Evolutionary conservation across 257 asterid species (phyloP).

Genomic region (Vinca minor): DNA sequence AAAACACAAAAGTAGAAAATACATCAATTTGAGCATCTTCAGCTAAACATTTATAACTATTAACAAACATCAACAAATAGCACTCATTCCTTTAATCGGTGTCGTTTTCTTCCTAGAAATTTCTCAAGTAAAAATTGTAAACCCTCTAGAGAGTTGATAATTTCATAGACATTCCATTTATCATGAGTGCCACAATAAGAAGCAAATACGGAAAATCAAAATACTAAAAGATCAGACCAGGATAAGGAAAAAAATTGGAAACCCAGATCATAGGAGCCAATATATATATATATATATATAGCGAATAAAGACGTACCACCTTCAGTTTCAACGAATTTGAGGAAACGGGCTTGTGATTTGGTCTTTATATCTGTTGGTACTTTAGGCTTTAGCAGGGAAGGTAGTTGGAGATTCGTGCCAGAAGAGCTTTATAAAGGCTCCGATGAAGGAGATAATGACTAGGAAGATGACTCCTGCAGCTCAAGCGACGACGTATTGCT

Average conservation of each 20-base stretch:
- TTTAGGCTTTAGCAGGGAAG: not conserved
- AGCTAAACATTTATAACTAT: not conserved
- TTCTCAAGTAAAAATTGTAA: not conserved
- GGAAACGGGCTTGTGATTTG: not conserved
- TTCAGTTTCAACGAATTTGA: not conserved
- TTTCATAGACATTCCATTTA: not conserved
- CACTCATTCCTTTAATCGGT: no score
- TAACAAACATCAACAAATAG: not conserved
- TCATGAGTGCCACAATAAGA: not conserved
- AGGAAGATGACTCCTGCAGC: not conserved
- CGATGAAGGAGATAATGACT: not conserved
- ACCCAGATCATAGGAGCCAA: not conserved
- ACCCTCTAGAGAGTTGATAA: not conserved
- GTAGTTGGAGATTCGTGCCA: not conserved
- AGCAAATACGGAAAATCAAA: not conserved
- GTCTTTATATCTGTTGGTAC: not conserved
- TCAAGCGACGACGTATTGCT: not conserved
- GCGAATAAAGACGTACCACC: not conserved
- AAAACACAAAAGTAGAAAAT: not conserved
- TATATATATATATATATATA: not conserved
- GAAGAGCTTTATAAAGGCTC: not conserved
- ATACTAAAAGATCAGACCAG: not conserved
- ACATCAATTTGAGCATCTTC: slow-evolving; percentile 1
- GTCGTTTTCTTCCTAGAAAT: not conserved
- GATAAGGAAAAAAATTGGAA: not conserved